A percentile compares a stretch with the other conserved stretches of the same genome.
Evolutionary conservation across 2,329 filamentous ascomycete species (phyloP).

Genomic region (Monilinia fructigena): DNA sequence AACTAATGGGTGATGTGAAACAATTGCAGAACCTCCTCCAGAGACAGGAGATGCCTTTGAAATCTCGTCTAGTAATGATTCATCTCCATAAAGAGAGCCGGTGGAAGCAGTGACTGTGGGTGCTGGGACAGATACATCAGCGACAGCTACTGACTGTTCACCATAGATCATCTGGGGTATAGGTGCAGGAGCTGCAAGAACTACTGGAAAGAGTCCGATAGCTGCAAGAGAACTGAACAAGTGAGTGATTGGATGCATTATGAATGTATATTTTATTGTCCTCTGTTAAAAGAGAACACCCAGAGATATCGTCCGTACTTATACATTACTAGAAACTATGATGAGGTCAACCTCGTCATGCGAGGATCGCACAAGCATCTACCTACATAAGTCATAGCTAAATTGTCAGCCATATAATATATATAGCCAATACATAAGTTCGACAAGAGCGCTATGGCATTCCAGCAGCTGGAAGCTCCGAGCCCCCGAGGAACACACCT

Average conservation of each 20-base stretch:
- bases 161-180: conserved; percentile 43
- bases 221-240: conserved; percentile 22
- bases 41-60: conserved; percentile 43
- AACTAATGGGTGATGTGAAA: conserved; percentile 46
- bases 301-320: not conserved
- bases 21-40: conserved; percentile 44
- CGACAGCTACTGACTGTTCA: conserved; percentile 46
- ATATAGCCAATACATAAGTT: not conserved
- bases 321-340: not conserved
- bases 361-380: not conserved
- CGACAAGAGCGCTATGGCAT: not conserved
- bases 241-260: conserved; percentile 1
- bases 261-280: not conserved
- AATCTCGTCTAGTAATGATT: conserved; percentile 44
- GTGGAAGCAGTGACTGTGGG: conserved; percentile 43
- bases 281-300: not conserved
- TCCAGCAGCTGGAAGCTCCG: not conserved
- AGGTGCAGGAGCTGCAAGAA: conserved; percentile 24
- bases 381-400: not conserved
- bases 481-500: not conserved
- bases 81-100: conserved; percentile 46
- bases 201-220: conserved; percentile 24
- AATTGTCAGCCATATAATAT: not conserved
- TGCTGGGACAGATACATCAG: conserved; percentile 43
- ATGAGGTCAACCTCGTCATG: not conserved